Evolutionary conservation across 2,329 filamentous ascomycete species (phyloP), one percentile per base, ranked within the genome.

Genomic region (Claviceps humidiphila): DNA sequence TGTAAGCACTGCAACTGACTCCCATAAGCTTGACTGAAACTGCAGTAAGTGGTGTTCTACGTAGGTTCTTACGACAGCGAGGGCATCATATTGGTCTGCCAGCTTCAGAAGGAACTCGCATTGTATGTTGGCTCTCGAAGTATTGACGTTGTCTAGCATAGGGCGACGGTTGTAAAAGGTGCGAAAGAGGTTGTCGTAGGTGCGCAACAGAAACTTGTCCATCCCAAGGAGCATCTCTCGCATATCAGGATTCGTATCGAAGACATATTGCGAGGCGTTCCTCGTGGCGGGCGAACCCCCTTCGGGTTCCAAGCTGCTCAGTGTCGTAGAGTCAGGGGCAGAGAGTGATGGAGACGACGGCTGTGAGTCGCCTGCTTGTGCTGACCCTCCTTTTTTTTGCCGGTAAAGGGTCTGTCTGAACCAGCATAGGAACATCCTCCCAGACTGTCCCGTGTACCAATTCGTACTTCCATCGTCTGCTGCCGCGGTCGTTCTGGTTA

Each of bases 81-180:
- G 77, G 14, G 90, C 89, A 65, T 95, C 90, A 71, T 96, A 96
- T 73, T 93, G 88, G 68, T 96, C 90, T n/a, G 89, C 91, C 17
- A 96, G 76, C 13, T 82, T 81, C 42, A 97, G 78, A 2, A 97
- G 78, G 13, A 20, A 20, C 20, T 20, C 20, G 20, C 20, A 20
- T 20, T 20, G 20, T 20, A 20, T 20, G 20, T 20, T 20, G 20
- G 20, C 20, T 20, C 20, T 2, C 20, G 2, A 20, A 20, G 2
- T 20, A 20, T 20, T 2, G 20, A 20, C 20, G 20, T 20, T 20
- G 2, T 20, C 20, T 20, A 20, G 77, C 0, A 81, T 64, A 0
- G 91, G 91, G 0, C 89, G 74, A 65, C 94, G 87, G 67, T 96
- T 95, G 75, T 97, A 97, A 73, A 96, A 95, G 56, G 93, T 85